A percentile compares a stretch with the other conserved stretches of the same genome.
Evolutionary conservation across 257 asterid genomes (phyloP).

Genomic region (Ophiorrhiza pumila): DNA sequence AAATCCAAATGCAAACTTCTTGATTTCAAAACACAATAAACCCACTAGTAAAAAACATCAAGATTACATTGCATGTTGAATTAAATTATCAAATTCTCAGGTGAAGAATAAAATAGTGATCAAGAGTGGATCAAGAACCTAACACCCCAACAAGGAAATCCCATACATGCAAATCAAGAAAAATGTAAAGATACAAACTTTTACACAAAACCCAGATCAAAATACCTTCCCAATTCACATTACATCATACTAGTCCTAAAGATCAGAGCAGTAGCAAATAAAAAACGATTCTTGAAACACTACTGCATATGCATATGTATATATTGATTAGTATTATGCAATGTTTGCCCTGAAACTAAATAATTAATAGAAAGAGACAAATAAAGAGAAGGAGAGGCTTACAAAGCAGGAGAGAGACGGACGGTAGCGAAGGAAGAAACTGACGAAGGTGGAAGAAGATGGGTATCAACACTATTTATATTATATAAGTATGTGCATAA

Average conservation of each 20-base stretch:
- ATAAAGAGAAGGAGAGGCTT: constrained; percentile 36
- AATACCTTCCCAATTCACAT: constrained; percentile 14
- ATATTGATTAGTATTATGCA: background rate
- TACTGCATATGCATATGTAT: background rate
- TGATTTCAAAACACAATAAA: background rate
- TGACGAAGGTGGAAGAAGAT: constrained; percentile 46
- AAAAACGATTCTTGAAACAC: constrained; percentile 2
- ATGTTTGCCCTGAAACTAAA: background rate
- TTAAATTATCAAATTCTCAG: constrained; percentile 4
- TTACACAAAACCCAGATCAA: constrained; percentile 37
- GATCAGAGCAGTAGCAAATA: background rate
- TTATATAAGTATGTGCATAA: constrained; percentile 23
- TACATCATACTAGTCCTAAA: background rate
- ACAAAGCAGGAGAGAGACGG: constrained; percentile 46
- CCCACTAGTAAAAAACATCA: background rate
- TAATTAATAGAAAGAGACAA: constrained; percentile 8
- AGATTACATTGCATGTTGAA: constrained; percentile 8
- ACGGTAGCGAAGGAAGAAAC: constrained; percentile 50
- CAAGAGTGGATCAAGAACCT: constrained; percentile 37
- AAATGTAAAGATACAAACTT: constrained; percentile 31
- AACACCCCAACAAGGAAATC: constrained; percentile 29
- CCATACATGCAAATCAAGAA: constrained; percentile 42
- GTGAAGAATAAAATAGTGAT: constrained; percentile 27
- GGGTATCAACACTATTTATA: constrained; percentile 39
- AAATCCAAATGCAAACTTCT: background rate